phyloP scores from a whole-genome alignment of 768 basidiomycete genomes.

The Pisolithus albus region DNA sequence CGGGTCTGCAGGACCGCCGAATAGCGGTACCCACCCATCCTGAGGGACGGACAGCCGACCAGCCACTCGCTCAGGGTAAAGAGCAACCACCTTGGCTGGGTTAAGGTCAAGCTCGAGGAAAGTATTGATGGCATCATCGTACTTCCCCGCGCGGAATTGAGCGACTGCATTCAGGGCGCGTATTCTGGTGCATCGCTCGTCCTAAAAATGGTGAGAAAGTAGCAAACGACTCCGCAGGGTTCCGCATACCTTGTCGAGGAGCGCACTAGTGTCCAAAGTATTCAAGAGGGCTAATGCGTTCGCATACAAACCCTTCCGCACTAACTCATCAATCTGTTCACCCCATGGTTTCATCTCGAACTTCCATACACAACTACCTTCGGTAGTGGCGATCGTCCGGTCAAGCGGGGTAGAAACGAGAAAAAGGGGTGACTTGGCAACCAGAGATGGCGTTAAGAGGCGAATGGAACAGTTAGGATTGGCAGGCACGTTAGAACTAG shows the following conservation, averaged over 20 bases:
- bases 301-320: slow-evolving; percentile 56
- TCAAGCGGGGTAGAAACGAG: slow-evolving; percentile 72
- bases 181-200: slow-evolving; percentile 49
- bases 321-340: slow-evolving; percentile 80
- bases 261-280: slow-evolving; percentile 48
- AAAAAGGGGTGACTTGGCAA: slow-evolving; percentile 48
- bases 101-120: slow-evolving; percentile 87
- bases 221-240: background rate
- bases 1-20: slow-evolving; percentile 59
- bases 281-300: slow-evolving; percentile 80
- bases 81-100: slow-evolving; percentile 86
- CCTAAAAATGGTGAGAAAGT: slow-evolving; percentile 30
- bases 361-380: slow-evolving; percentile 78
- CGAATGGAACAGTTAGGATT: slow-evolving; percentile 47
- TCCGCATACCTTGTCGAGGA: slow-evolving; percentile 58
- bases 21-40: slow-evolving; percentile 73
- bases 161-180: slow-evolving; percentile 73
- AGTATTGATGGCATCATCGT: slow-evolving; percentile 74
- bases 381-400: slow-evolving; percentile 50
- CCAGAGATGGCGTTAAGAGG: slow-evolving; percentile 52
- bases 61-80: slow-evolving; percentile 77
- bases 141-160: slow-evolving; percentile 62
- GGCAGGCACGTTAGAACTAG: slow-evolving; percentile 18
- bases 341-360: slow-evolving; percentile 68
- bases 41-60: slow-evolving; percentile 67